Conservation (phyloP, 768 basidiomycete species). For the Leucocoprinus leucothites region DNA sequence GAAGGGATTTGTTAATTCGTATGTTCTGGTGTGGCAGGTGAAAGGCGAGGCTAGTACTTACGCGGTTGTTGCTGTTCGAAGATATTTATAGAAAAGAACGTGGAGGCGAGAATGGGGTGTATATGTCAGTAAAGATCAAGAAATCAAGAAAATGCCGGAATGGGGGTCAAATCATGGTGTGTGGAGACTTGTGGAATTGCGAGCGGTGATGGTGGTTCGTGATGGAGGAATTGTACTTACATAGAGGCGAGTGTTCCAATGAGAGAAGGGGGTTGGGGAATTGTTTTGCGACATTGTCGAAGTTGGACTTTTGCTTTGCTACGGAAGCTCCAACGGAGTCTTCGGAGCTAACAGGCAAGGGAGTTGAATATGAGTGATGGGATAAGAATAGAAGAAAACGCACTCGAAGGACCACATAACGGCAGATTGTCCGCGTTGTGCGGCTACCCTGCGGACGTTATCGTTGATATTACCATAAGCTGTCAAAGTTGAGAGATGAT, state of each 20-base stretch:
- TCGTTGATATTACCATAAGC: conserved; percentile 42
- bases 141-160: not conserved
- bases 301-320: conserved; percentile 13
- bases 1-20: too few relatives aligned
- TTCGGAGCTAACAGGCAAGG: conserved; percentile 9
- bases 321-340: conserved; percentile 13
- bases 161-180: too few relatives aligned
- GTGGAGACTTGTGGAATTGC: too few relatives aligned
- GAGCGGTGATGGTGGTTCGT: too few relatives aligned
- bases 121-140: not conserved
- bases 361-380: not conserved
- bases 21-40: too few relatives aligned
- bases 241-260: conserved; percentile 36
- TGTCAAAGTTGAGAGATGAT: conserved; percentile 5
- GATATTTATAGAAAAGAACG: not conserved
- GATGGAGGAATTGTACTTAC: too few relatives aligned
- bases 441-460: conserved; percentile 30
- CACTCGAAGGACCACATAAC: conserved; percentile 40
- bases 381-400: conserved; percentile 6
- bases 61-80: conserved; percentile 20
- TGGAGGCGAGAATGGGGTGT: too few relatives aligned
- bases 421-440: conserved; percentile 26
- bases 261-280: conserved; percentile 20
- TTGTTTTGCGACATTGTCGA: conserved; percentile 15
- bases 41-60: not conserved